Evolutionary conservation across 2,329 filamentous ascomycete species (phyloP).

Genomic region (Didymellaceae sp.): DNA sequence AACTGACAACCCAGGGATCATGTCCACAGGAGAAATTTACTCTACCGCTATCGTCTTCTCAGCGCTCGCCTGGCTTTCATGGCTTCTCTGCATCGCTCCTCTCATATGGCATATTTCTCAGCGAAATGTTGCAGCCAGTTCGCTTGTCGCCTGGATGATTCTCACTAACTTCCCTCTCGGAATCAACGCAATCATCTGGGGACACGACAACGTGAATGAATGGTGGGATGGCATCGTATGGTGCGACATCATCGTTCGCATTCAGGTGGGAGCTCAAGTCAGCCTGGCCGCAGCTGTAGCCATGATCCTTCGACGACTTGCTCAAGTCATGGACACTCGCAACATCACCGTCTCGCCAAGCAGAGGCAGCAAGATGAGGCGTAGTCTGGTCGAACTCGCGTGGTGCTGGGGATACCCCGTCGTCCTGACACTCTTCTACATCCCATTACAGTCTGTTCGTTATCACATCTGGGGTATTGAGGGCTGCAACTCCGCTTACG

Average conservation of each 20-base stretch:
- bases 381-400: conserved; percentile 58
- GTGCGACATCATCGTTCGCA: conserved; percentile 69
- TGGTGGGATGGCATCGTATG: conserved; percentile 67
- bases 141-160: conserved; percentile 63
- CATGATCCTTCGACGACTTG: conserved; percentile 67
- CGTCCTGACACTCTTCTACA: conserved; percentile 63
- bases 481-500: conserved; percentile 63
- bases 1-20: conserved; percentile 8
- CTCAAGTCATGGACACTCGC: conserved; percentile 66
- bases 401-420: conserved; percentile 64
- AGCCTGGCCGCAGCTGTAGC: conserved; percentile 60
- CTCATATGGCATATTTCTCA: conserved; percentile 66
- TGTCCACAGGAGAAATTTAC: conserved; percentile 30
- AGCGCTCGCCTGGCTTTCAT: conserved; percentile 56
- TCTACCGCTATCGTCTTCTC: conserved; percentile 54
- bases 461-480: conserved; percentile 65
- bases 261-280: conserved; percentile 61
- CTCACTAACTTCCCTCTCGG: conserved; percentile 65
- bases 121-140: conserved; percentile 65
- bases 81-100: conserved; percentile 63
- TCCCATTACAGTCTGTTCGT: conserved; percentile 64
- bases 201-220: conserved; percentile 59
- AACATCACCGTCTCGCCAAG: conserved; percentile 60
- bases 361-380: conserved; percentile 55
- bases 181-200: conserved; percentile 70